phyloP scores from a whole-genome alignment of 2,329 filamentous ascomycete species.

The Monosporascus sp. region DNA sequence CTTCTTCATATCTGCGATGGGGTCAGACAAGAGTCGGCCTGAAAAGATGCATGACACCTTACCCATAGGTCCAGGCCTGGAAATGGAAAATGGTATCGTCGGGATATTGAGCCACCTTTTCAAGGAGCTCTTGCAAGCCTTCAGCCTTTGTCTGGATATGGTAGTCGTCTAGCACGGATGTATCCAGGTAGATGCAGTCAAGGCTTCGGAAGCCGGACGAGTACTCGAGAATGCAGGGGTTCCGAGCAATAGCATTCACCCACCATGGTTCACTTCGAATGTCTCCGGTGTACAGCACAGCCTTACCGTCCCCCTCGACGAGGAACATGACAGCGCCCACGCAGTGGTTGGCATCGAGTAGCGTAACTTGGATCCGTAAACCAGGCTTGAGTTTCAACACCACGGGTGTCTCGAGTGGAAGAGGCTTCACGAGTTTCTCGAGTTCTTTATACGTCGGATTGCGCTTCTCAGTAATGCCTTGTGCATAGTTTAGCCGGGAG shows the following conservation, averaged over 20 bases:
- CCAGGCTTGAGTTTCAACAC: slow-evolving; percentile 66
- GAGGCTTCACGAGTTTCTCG: slow-evolving; percentile 65
- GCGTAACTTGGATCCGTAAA: slow-evolving; percentile 68
- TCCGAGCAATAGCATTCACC: slow-evolving; percentile 65
- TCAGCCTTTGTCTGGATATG: slow-evolving; percentile 61
- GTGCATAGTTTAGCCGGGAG: slow-evolving; percentile 75
- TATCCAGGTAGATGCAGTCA: slow-evolving; percentile 85
- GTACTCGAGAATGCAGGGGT: slow-evolving; percentile 72
- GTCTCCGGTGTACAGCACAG: slow-evolving; percentile 84
- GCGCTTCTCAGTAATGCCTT: slow-evolving; percentile 69
- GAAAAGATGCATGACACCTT: slow-evolving; percentile 1
- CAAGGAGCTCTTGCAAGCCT: slow-evolving; percentile 67
- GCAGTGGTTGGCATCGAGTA: slow-evolving; percentile 91
- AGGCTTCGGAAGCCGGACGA: slow-evolving; percentile 58
- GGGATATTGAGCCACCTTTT: slow-evolving; percentile 63
- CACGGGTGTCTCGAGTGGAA: slow-evolving; percentile 78
- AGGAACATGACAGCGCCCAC: slow-evolving; percentile 89
- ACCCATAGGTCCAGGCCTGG: slow-evolving; percentile 82
- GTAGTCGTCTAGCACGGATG: slow-evolving; percentile 57
- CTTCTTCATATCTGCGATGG: slow-evolving; percentile 66
- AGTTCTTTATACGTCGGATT: slow-evolving; percentile 74
- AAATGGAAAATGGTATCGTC: slow-evolving; percentile 75
- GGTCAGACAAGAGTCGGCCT: not conserved
- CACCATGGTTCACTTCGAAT: slow-evolving; percentile 84
- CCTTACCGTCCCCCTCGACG: slow-evolving; percentile 66